Percentiles rank a stretch among this genome's conserved stretches.
Evolutionary conservation across 2,329 filamentous ascomycete species (phyloP).

Genomic region (Trichophyton equinum): DNA sequence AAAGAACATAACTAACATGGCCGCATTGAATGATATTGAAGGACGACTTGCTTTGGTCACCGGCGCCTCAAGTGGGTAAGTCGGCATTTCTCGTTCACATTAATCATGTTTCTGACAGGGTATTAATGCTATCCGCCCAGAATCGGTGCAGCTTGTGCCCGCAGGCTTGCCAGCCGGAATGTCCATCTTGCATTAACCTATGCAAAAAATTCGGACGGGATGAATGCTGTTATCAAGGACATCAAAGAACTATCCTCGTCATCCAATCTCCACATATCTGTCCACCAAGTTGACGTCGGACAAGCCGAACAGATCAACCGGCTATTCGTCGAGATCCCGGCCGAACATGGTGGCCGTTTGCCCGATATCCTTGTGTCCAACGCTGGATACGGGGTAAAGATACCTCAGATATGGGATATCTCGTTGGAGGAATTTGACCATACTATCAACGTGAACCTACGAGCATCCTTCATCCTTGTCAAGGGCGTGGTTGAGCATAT

Average conservation of each 20-base stretch:
- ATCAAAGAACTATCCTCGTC: slow-evolving; percentile 19
- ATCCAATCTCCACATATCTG: slow-evolving; percentile 31
- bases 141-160: slow-evolving; percentile 49
- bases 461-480: slow-evolving; percentile 49
- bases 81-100: background rate
- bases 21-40: slow-evolving; percentile 35
- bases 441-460: slow-evolving; percentile 49
- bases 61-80: slow-evolving; percentile 49
- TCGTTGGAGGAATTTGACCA: slow-evolving; percentile 52
- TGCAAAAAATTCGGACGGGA: slow-evolving; percentile 38
- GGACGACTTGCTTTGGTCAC: slow-evolving; percentile 48
- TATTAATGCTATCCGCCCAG: slow-evolving; percentile 25
- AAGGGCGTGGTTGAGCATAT: slow-evolving; percentile 51
- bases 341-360: slow-evolving; percentile 38
- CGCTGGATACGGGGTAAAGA: slow-evolving; percentile 53
- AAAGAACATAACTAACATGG: slow-evolving; percentile 13
- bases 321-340: slow-evolving; percentile 44
- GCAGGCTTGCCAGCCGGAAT: slow-evolving; percentile 41
- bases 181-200: slow-evolving; percentile 49
- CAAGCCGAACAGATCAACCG: slow-evolving; percentile 40
- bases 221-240: slow-evolving; percentile 35
- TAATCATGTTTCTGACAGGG: background rate
- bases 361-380: slow-evolving; percentile 56
- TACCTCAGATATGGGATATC: slow-evolving; percentile 46
- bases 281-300: slow-evolving; percentile 48